A percentile compares a stretch with the other conserved stretches of the same genome.
Conservation (phyloP, 2,329 filamentous ascomycete species). For the Aaosphaeria pasadenensis region DNA sequence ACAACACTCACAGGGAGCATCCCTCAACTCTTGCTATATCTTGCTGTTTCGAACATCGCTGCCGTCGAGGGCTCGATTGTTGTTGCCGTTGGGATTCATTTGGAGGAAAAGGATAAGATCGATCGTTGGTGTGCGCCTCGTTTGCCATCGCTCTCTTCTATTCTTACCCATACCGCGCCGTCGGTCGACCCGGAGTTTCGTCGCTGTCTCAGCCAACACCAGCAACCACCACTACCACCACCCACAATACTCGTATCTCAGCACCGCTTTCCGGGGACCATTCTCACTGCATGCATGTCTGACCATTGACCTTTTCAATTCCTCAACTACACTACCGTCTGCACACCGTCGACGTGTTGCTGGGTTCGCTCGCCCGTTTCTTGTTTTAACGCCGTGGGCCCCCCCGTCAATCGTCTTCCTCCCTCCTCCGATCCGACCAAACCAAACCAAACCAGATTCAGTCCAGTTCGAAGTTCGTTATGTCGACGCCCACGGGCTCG, state of each 20-base stretch:
- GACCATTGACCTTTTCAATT: slow-evolving; percentile 8
- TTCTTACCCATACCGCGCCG: slow-evolving; percentile 11
- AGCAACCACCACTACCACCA: slow-evolving; percentile 12
- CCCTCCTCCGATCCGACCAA: background rate
- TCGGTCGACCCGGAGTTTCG: slow-evolving; percentile 22
- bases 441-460: background rate
- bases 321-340: background rate
- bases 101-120: too few relatives aligned
- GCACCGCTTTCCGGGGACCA: slow-evolving; percentile 12
- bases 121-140: background rate
- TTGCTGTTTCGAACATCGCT: too few relatives aligned
- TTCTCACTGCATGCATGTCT: slow-evolving; percentile 21
- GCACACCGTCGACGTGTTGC: background rate
- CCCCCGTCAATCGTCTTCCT: background rate
- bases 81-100: too few relatives aligned
- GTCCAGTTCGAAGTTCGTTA: slow-evolving; percentile 6
- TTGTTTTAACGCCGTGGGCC: slow-evolving; percentile 3
- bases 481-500: slow-evolving; percentile 22
- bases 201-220: slow-evolving; percentile 25
- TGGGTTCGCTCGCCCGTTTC: slow-evolving; percentile 1
- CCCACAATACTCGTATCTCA: background rate
- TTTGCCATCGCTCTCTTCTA: background rate
- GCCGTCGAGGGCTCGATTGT: too few relatives aligned
- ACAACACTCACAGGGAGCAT: too few relatives aligned
- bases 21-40: too few relatives aligned